A percentile compares a stretch with the other conserved stretches of the same genome.
These are phyloP conservation scores for Vickermania spadyakhi DNA, from an alignment of 208 protist genomes.

Conservation along the genomic window DNA sequence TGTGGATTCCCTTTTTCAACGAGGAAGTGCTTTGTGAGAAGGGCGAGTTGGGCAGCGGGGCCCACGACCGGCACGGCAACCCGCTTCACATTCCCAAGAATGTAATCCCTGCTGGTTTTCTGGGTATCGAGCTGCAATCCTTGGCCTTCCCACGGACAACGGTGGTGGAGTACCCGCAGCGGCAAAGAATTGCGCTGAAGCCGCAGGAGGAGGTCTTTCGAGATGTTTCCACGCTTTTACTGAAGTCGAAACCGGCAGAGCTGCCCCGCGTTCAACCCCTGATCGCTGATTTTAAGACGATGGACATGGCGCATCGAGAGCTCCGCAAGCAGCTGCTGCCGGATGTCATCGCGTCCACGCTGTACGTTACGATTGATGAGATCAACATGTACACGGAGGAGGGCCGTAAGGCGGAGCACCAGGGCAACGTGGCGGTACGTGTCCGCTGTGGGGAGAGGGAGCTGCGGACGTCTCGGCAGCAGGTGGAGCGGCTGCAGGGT, in stretches of 20 bases:
- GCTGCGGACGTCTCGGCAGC: constrained; percentile 24
- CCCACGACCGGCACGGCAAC: neutral
- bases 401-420: constrained; percentile 23
- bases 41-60: neutral
- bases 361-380: constrained; percentile 65
- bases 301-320: constrained; percentile 55
- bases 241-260: constrained; percentile 48
- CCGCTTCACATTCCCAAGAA: neutral
- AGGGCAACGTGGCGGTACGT: constrained; percentile 31
- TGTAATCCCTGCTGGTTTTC: constrained; percentile 19
- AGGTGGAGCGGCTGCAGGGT: constrained; percentile 13
- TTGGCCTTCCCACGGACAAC: constrained; percentile 45
- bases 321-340: constrained; percentile 37
- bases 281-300: constrained; percentile 45
- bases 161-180: constrained; percentile 27
- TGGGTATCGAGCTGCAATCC: constrained; percentile 69
- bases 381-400: constrained; percentile 29
- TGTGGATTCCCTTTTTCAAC: constrained; percentile 54
- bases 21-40: neutral
- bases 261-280: constrained; percentile 52
- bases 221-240: constrained; percentile 65
- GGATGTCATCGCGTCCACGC: constrained; percentile 29
- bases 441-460: constrained; percentile 35
- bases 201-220: constrained; percentile 29
- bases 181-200: neutral